These are phyloP conservation scores for Phanerochaete carnosa DNA, from an alignment of 768 basidiomycete genomes.

Conservation along the genomic window DNA sequence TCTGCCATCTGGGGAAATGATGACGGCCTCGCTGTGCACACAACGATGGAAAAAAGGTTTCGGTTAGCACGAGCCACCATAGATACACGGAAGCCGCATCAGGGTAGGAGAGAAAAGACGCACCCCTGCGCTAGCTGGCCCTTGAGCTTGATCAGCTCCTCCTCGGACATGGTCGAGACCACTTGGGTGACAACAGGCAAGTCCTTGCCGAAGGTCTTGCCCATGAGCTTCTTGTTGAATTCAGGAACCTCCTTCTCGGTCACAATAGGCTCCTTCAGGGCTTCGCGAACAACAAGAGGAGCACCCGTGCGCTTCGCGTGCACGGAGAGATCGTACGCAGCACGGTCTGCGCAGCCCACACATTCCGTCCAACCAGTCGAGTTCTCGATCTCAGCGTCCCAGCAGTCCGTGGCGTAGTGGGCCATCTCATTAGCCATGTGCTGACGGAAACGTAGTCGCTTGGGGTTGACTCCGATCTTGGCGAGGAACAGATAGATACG, in stretches of 20 bases:
- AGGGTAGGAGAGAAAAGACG: constrained; percentile 19
- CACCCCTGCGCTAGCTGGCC: constrained; percentile 74
- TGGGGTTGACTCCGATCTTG: constrained; percentile 86
- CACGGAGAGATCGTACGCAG: constrained; percentile 93
- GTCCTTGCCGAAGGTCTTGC: constrained; percentile 86
- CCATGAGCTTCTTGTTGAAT: constrained; percentile 86
- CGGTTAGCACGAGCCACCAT: background rate
- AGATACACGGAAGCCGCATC: background rate
- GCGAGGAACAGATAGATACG: constrained; percentile 87
- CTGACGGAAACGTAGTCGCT: constrained; percentile 87
- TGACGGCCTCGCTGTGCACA: constrained; percentile 44
- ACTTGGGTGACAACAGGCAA: constrained; percentile 61
- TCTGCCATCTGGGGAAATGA: constrained; percentile 58
- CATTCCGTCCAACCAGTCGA: constrained; percentile 96
- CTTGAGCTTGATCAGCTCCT: constrained; percentile 61
- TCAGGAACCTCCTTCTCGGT: constrained; percentile 76
- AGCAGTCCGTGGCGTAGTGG: constrained; percentile 98
- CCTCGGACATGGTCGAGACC: constrained; percentile 66
- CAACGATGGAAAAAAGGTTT: background rate
- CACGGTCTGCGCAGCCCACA: constrained; percentile 97
- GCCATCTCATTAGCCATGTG: constrained; percentile 99
- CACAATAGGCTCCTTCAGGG: constrained; percentile 80
- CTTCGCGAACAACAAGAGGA: constrained; percentile 81
- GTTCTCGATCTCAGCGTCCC: constrained; percentile 98
- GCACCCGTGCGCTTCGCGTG: constrained; percentile 83